Evolutionary conservation across 2,329 filamentous ascomycete species (phyloP).

Genomic region (Verticillium nubilum): DNA sequence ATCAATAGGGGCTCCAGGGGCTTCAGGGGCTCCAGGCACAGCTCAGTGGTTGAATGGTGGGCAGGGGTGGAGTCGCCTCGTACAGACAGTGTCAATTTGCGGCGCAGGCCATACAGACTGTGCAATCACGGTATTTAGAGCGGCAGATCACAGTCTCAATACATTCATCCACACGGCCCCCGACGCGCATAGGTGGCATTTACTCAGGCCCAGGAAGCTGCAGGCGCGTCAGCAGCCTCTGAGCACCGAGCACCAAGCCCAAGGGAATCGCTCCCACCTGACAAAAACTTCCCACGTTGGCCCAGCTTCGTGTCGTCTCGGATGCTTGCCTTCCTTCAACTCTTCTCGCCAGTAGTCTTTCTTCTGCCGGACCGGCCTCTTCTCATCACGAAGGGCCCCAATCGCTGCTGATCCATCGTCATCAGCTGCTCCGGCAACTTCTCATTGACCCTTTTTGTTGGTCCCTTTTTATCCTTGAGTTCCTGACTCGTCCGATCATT

Average conservation of each 20-base stretch:
- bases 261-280: not conserved
- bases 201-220: not conserved
- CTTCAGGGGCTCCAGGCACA: not conserved
- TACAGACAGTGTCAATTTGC: not conserved
- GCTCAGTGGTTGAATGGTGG: not conserved
- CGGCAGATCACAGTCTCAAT: not conserved
- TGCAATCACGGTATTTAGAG: not conserved
- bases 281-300: not conserved
- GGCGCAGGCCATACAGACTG: not conserved
- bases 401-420: not conserved
- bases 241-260: not conserved
- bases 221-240: not conserved
- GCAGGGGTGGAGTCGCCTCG: not conserved
- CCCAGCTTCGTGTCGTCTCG: not conserved
- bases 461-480: constrained; percentile 9
- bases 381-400: not conserved
- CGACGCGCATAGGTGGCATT: not conserved
- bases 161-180: not conserved
- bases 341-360: constrained; percentile 1
- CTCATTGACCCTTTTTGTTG: not conserved
- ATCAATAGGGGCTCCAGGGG: not conserved
- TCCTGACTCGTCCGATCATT: constrained; percentile 14
- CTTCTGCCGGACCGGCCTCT: not conserved
- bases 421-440: not conserved
- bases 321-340: constrained; percentile 1